These are phyloP conservation scores for Apostasia ramifera DNA, from an alignment of 106 monocot species.

Conservation along the genomic window DNA sequence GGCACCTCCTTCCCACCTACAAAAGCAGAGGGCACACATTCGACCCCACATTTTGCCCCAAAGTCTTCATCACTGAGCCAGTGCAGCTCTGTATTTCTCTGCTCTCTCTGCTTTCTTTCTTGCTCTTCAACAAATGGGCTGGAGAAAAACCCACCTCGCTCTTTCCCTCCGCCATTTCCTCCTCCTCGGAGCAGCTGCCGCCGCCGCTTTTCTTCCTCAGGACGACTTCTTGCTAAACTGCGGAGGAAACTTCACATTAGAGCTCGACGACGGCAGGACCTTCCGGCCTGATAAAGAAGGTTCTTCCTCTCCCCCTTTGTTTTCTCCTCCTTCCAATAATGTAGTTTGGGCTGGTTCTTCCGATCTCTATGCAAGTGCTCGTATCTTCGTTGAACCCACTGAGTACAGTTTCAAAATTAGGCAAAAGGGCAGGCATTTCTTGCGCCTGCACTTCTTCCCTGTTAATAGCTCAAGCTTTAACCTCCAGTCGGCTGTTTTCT, in stretches of 20 bases:
- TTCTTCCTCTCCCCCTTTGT: background rate
- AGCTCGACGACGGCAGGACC: slow-evolving; percentile 20
- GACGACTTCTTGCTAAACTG: slow-evolving; percentile 41
- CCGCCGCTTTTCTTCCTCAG: slow-evolving; percentile 6
- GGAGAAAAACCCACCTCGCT: slow-evolving; percentile 1
- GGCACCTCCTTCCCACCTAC: too few species aligned
- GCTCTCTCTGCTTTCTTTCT: background rate
- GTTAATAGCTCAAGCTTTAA: background rate
- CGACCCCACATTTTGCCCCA: too few species aligned
- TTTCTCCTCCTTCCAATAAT: slow-evolving; percentile 12
- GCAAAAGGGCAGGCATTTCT: slow-evolving; percentile 19
- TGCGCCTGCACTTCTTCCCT: slow-evolving; percentile 32
- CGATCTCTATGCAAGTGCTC: slow-evolving; percentile 24
- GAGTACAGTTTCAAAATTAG: slow-evolving; percentile 21
- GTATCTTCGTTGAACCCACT: slow-evolving; percentile 21
- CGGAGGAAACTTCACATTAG: slow-evolving; percentile 18
- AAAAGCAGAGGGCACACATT: too few species aligned
- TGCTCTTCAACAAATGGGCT: background rate
- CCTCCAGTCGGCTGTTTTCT: slow-evolving; percentile 27
- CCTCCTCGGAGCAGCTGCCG: background rate
- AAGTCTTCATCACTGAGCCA: too few species aligned
- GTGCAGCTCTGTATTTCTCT: too few species aligned
- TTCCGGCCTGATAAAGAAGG: slow-evolving; percentile 23
- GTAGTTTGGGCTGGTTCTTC: slow-evolving; percentile 2
- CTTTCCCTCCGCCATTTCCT: background rate